Evolutionary conservation across 768 basidiomycete species (phyloP), one percentile per base, ranked within the genome.

Genomic region (Lentinula sp.): DNA sequence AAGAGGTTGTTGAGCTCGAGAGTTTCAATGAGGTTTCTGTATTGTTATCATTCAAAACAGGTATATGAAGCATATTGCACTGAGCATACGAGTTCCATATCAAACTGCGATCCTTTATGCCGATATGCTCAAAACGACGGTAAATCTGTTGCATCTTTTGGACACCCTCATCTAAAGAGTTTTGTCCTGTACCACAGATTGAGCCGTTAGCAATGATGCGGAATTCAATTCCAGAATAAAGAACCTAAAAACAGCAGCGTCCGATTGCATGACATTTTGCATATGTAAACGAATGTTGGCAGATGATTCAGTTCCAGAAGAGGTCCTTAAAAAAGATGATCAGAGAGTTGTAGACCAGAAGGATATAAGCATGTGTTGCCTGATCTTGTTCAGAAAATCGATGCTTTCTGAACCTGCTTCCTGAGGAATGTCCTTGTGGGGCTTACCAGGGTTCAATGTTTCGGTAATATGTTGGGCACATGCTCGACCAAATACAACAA

Each of bases 181-280:
- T 73, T 71, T 97, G 93, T 96, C 67, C 94, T 91, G 66, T 16
- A 15, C 6, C 18, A 20, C 10, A 43, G 35, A 36, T 23, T 23
- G 18, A 50, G 36, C 52, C 60, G 59, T 52, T 42, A 6, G 18
- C 2, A 16, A 18, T 9, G 55, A 42, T 8, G n/a, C 20, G 10
- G 36, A 48, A 12, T 13, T n/a, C 1, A 46, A 7, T 15, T 43
- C 0, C 4, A 35, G 57, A 23, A 15, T 35, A 69, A 74, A 5
- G 9, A 57, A 87, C 86, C 93, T 82, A 85, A 99, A 99, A 63
- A 99, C 96, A 66, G 96, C 96, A 50, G 96, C 96, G 74, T 99
- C 96, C 50, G 88, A 74, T 74, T 98, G 95, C 95, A 98, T 98
- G 43, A 93, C 92, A 81, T 97, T 98, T 76, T 99, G 97, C 93